Evolutionary conservation across 805 yeast species (phyloP), one percentile per base, ranked within the genome.

Genomic region (Groenewaldozyma tartarivorans): DNA sequence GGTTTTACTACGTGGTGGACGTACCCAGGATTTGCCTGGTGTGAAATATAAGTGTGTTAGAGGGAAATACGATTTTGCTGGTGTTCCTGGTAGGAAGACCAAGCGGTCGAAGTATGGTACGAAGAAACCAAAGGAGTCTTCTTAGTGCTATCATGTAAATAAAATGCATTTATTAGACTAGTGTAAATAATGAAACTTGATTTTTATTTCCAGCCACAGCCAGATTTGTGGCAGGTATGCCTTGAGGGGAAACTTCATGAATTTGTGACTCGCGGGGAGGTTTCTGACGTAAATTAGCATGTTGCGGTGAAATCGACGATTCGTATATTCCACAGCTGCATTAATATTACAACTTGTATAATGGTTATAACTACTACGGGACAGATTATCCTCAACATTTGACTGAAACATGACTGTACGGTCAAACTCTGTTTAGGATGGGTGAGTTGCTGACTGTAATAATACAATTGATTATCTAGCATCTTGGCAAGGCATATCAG

Each of bases 11-110:
- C 77, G 98, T 64, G 99, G 99, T n/a, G 99, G 98, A 13, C 79
- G 96, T 72, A 85, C 85, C 40, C 96, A 88, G 59, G 99, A 92
- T 77, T 69, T 90, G 54, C 98, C 98, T 20, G 99, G 99, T 74
- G 96, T 92, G 37, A 88, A 86, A 60, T 92, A 92, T 63, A 92
- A 84, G 64, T 70, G 86, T 51, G 82, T 92, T 17, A 77, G 99
- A 68, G 99, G 98, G 38, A 84, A 87, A 5, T 75, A 79, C 58
- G 98, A 90, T 68, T 70, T 92, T 56, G 81, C 87, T 37, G 97
- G 96, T 38, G 98, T 92, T 24, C 96, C 94, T 29, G 86, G 87
- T 57, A 77, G 97, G 66, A 71, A 78, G 37, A 80, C 94, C 4
- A 80, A 95, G 13, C 77, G 99, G 61, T 81, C 94, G 33, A 86